A percentile compares a stretch with the other conserved stretches of the same genome.
phyloP scores from a whole-genome alignment of 108 stramenopile species.

The Asterionellopsis glacialis region DNA sequence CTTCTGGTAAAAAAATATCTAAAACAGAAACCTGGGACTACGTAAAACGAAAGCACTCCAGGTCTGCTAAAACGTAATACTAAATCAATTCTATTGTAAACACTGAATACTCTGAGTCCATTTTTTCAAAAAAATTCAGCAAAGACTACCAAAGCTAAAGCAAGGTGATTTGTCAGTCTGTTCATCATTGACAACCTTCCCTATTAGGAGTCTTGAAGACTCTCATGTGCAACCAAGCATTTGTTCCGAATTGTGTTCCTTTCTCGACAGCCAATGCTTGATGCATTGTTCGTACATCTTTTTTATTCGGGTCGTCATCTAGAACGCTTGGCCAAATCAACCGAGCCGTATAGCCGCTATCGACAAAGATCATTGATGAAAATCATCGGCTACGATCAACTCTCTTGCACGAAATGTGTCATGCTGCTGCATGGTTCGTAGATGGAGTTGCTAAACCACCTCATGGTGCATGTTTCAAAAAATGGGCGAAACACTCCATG shows the following conservation, averaged over 20 bases:
- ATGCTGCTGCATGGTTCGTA: constrained; percentile 90
- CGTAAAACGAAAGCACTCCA: too few species aligned
- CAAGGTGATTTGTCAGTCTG: too few species aligned
- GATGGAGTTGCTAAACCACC: constrained; percentile 82
- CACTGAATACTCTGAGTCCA: too few species aligned
- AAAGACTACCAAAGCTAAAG: too few species aligned
- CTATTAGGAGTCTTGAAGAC: constrained; percentile 44
- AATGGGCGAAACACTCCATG: constrained; percentile 84
- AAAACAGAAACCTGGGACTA: too few species aligned
- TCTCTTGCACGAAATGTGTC: constrained; percentile 93
- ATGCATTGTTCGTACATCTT: constrained; percentile 74
- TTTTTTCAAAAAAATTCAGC: too few species aligned
- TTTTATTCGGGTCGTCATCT: constrained; percentile 45
- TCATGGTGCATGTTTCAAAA: constrained; percentile 76
- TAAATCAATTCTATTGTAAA: too few species aligned
- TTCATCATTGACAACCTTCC: constrained; percentile 10
- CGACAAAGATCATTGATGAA: constrained; percentile 83
- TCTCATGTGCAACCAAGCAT: constrained; percentile 85
- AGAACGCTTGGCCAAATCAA: constrained; percentile 84
- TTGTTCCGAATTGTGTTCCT: constrained; percentile 85
- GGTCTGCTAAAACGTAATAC: too few species aligned
- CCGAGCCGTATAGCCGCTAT: constrained; percentile 58
- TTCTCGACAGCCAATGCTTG: constrained; percentile 73
- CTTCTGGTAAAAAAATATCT: too few species aligned
- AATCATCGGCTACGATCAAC: constrained; percentile 73